Evolutionary conservation across 2,329 filamentous ascomycete species (phyloP).

Genomic region (Phaeosphaeriaceae sp.): DNA sequence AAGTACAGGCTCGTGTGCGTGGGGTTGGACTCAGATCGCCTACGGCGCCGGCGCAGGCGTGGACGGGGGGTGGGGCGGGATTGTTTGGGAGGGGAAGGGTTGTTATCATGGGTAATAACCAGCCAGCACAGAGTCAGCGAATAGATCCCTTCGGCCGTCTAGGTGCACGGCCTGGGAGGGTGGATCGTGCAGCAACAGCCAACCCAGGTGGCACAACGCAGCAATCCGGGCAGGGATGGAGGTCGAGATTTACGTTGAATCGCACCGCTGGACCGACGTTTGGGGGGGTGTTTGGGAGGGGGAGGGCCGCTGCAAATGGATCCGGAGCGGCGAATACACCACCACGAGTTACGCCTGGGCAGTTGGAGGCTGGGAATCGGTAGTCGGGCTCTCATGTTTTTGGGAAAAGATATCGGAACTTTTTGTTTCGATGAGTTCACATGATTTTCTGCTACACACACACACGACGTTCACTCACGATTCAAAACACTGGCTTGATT

Average conservation of each 20-base stretch:
- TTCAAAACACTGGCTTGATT: no score
- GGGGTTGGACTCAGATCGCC: conserved; percentile 41
- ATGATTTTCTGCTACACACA: no score
- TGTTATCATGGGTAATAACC: conserved; percentile 29
- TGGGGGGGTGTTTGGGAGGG: conserved; percentile 29
- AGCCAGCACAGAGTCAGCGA: conserved; percentile 13
- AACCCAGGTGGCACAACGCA: conserved; percentile 15
- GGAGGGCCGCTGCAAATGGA: no score
- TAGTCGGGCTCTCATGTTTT: no score
- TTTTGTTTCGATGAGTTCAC: no score
- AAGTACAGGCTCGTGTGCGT: conserved; percentile 35
- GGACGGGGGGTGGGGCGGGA: no score
- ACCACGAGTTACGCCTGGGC: no score
- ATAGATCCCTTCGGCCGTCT: conserved; percentile 30
- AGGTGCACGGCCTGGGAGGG: conserved; percentile 35
- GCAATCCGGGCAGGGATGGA: conserved; percentile 27
- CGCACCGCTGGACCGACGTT: conserved; percentile 25
- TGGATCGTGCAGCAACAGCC: conserved; percentile 19
- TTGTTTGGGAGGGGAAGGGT: no score
- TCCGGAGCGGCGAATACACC: no score
- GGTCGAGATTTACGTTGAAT: conserved; percentile 24
- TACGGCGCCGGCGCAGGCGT: not conserved
- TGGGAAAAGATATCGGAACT: no score
- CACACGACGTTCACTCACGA: no score
- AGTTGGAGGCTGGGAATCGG: no score